Base-by-base conservation (phyloP, 495 filamentous ascomycete species). In the Annulohypoxylon bovei region DNA sequence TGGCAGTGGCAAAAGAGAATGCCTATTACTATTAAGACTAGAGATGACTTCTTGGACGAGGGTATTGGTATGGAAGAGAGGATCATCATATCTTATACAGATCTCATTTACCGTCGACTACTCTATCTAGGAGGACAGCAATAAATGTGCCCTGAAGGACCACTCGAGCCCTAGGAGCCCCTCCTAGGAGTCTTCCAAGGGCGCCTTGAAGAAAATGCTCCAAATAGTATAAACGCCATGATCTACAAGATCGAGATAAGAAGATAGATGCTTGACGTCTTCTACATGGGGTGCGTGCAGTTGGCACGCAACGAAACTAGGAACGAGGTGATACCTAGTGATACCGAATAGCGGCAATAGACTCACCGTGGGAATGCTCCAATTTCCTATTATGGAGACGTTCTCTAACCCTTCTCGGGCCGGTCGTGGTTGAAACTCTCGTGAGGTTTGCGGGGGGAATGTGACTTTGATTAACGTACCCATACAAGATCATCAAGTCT, bases 281-380 rank as follows among this genome's bases (percentile, higher is more conserved):
- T 65, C 25, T 20, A 27, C 46, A 50, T n/a, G 59, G 20, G 52
- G 16, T 52, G 46, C 30, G 58, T 30, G 60, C 55, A 75, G 72
- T 71, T 81, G 81, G 82, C 73, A 84, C 80, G 81, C 76, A 81
- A 81, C 76, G 79, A 76, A 65, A 74, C 70, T 59, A 70, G 62
- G 72, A 80, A 76, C 30, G n/a, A 63, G 35, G 61, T 62, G 50
- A 63, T 57, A 71, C 62, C 35, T 49, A 72, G 61, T 62, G 50
- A 63, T 57, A 71, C 62, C 35, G 54, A 72, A 28, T 52, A 57
- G 60, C 65, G 67, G 56, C 49, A 61, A 57, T 40, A 66, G 72
- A 73, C 67, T 67, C 65, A 72, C 72, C 58, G 28, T 37, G 70
- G 74, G 75, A 77, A 77, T 77, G 75, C 25, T 65, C 40, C 40